Evolutionary conservation across 805 yeast species (phyloP).

Genomic region (Hanseniaspora jakobsenii): DNA sequence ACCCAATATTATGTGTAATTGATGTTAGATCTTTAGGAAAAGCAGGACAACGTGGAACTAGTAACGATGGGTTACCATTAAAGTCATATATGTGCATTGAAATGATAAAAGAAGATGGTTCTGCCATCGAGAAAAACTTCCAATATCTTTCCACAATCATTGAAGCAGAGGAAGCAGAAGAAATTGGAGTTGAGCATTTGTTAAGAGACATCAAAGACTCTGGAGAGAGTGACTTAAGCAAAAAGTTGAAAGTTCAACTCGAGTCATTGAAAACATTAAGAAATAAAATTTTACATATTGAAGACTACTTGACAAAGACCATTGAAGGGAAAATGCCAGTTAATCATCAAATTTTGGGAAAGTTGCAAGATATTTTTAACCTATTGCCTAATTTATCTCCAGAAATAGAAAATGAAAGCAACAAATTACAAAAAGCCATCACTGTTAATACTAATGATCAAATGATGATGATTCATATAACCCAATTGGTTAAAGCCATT

Average conservation of each 20-base stretch:
- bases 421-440: conserved; percentile 55
- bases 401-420: conserved; percentile 20
- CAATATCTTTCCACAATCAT: conserved; percentile 84
- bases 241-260: conserved; percentile 77
- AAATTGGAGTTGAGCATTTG: conserved; percentile 94
- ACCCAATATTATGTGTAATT: conserved; percentile 74
- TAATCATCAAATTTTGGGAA: conserved; percentile 81
- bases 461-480: conserved; percentile 82
- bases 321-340: conserved; percentile 62
- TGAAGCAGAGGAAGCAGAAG: conserved; percentile 98
- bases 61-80: conserved; percentile 64
- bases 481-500: conserved; percentile 82
- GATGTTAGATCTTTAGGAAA: conserved; percentile 60
- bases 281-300: conserved; percentile 65
- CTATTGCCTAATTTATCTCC: conserved; percentile 65
- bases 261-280: conserved; percentile 79
- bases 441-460: conserved; percentile 92
- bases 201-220: conserved; percentile 90
- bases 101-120: conserved; percentile 91
- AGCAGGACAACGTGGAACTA: background rate
- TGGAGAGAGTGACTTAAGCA: conserved; percentile 85
- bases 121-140: conserved; percentile 83
- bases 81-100: conserved; percentile 90
- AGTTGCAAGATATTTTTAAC: conserved; percentile 88
- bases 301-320: conserved; percentile 64